Evolutionary conservation across 2,329 filamentous ascomycete species (phyloP), one percentile per base, ranked within the genome.

Genomic region (Hysterium pulicare): DNA sequence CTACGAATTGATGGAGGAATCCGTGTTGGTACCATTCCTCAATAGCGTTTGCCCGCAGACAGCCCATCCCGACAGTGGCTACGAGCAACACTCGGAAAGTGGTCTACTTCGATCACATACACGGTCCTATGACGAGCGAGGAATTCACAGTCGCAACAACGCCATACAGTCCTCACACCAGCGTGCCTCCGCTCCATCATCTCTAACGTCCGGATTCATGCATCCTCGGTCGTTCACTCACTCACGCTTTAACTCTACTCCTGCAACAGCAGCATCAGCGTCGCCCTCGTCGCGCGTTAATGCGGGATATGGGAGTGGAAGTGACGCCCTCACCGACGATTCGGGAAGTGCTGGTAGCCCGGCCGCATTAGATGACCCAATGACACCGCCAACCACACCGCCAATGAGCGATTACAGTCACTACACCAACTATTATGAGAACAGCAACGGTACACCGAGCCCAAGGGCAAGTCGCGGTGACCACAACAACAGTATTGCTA

Each of bases 1-100:
- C 31, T 90, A 91, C 65, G 93, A 97, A 55, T 74, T 98, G 42
- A 97, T 98, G 90, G 94, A 95, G 57, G 93, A 97, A 64, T 96
- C 90, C 3, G 87, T 97, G 0, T 75, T 97, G 39, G 83, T 95
- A 1, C 90, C 91, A 0, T 98, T 97, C 62, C 76, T 97, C 41
- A 91, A 95, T 67, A 79, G 75, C 48, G 70, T 76, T 36, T 74
- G 73, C 45, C 70, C 73, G 1, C 71, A 75, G 33, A 69, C 71
- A 23, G 71, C 77, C n/a, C 55, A 55, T 2, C 51, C 72, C 34
- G 51, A 64, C 31, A 61, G 63, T 33, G 51, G 67, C 55, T 64
- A 70, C 61, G 59, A 75, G 61, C 54, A 68, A 56, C 54, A 69
- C 58, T n/a, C n/a, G n/a, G 46, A 68, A 62, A 52, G 61, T 48